Conservation (phyloP, 805 yeast genomes). For the Cephaloascus fragrans region DNA sequence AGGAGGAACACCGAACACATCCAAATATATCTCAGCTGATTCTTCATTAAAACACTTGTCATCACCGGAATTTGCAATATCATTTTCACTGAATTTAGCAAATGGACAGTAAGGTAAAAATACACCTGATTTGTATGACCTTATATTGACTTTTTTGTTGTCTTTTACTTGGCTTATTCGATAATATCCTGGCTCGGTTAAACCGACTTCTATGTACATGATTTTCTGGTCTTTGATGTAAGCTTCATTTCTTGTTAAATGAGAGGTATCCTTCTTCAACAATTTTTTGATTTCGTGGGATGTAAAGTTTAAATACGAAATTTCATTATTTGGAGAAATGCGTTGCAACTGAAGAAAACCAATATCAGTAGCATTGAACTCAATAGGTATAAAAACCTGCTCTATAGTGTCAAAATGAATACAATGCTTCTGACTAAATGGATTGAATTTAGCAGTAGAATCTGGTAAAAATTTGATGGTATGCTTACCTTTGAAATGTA, state of each 20-base stretch:
- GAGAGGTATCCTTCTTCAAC: conserved; percentile 18
- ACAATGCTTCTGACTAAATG: conserved; percentile 60
- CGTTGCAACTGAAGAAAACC: conserved; percentile 56
- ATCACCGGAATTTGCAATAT: conserved; percentile 9
- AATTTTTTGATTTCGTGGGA: conserved; percentile 41
- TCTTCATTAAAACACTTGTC: conserved; percentile 57
- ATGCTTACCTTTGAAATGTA: conserved; percentile 78
- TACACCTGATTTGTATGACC: conserved; percentile 51
- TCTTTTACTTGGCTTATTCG: conserved; percentile 61
- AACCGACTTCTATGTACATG: conserved; percentile 55
- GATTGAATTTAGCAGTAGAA: conserved; percentile 77
- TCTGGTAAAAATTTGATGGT: conserved; percentile 87
- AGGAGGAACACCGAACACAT: conserved; percentile 74
- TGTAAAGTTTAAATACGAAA: conserved; percentile 42
- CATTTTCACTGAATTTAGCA: conserved; percentile 40
- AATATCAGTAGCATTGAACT: conserved; percentile 70
- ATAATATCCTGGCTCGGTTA: conserved; percentile 69
- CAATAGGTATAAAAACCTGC: conserved; percentile 51
- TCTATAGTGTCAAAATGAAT: conserved; percentile 24
- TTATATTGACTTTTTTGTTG: conserved; percentile 45
- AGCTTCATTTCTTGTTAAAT: conserved; percentile 14
- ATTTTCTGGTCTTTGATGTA: conserved; percentile 27
- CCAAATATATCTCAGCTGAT: conserved; percentile 35
- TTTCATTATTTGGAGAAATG: conserved; percentile 43
- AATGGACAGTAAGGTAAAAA: conserved; percentile 71